Base-by-base conservation (phyloP, 2,329 filamentous ascomycete genomes). In the Hypomyces rosellus region DNA sequence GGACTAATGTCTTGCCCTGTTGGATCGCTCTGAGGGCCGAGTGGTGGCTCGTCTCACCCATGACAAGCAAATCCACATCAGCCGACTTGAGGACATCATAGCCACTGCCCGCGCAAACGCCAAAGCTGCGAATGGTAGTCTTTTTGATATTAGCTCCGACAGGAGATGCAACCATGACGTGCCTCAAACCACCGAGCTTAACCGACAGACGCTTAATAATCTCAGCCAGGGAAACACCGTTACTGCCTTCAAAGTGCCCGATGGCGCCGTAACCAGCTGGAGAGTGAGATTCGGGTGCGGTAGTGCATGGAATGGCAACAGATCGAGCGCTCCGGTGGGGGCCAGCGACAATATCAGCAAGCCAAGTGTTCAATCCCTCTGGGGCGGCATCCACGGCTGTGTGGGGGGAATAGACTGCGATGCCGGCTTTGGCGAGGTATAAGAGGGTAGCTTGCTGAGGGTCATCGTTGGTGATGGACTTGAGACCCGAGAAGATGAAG, bases 371-470 rank as follows among this genome's bases (percentile, higher is more conserved):
- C 59, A 99, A 81, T 4, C 93, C 93, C 15, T 84, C 82, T 1
- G 84, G 81, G 1, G 88, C 88, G 37, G 89, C 89, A 68, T 99
- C 93, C 40, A 97, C 82, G 13, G 93, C 92, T 0, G 93, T 99
- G 70, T 99, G 93, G 1, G 93, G 93, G 57, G 86, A 90, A 74
- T 97, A 99, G 50, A 99, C 90, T 57, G 90, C 95, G 61, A 99
- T 89, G 34, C 92, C 91, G 66, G 88, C 83, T 55, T 88, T 86
- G 43, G 86, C 87, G 12, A 99, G 79, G 41, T 85, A 81, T 4
- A 99, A 77, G 33, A 99, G 80, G 6, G 88, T 88, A 40, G 84
- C 80, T 65, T 99, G 93, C 67, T 97, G 93, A 9, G 89, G 80
- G 64, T 99, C 88, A 54, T 78, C 78, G 44, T 90, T 80, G 34